Evolutionary conservation across 106 monocot species (phyloP), one percentile per base, ranked within the genome.

Genomic region (Dioscorea zingiberensis): DNA sequence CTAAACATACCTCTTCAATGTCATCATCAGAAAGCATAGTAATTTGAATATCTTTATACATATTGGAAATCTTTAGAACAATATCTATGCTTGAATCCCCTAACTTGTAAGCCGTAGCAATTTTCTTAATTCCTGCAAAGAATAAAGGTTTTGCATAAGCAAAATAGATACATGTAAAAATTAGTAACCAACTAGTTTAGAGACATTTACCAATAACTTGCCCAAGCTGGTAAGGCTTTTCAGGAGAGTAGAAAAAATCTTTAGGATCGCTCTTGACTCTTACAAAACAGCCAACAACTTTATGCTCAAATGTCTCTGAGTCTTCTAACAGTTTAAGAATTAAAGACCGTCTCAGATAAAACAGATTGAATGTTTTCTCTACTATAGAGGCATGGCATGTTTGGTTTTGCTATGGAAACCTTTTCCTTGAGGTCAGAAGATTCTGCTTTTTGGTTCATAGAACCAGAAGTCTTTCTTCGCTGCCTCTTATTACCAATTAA

Each of bases 241-340:
- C 38, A 14, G 70, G 76, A 7, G 55, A 69, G 53, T 62, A 70
- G 49, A 80, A 54, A 60, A 78, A 73, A 66, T 80, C 78, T 21
- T 76, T 84, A 4, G 65, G 80, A 59, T 93, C 79, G 78, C 66
- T 55, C 66, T 87, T 98, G 17, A 98, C 64, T 61, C 89, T 84
- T 44, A 98, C 93, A 62, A 98, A 98, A 54, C 89, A 84, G 3
- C 93, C 98, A 2, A 76, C 46, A 18, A 98, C 71, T 72, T 93
- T 98, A 18, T 44, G 51, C 72, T 98, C 93, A 80, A 98, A 89
- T 11, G 67, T 77, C 22, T 78, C 70, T 13, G 73, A 66, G 51
- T 74, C 58, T 47, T 79, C 75, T 21, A 92, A 44, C 23, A 98
- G 59, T 59, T 89, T 75, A 28, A 75, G 25, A 27, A 98, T 46